phyloP scores from a whole-genome alignment of 441 rosid genomes.

The Jatropha multifida region DNA sequence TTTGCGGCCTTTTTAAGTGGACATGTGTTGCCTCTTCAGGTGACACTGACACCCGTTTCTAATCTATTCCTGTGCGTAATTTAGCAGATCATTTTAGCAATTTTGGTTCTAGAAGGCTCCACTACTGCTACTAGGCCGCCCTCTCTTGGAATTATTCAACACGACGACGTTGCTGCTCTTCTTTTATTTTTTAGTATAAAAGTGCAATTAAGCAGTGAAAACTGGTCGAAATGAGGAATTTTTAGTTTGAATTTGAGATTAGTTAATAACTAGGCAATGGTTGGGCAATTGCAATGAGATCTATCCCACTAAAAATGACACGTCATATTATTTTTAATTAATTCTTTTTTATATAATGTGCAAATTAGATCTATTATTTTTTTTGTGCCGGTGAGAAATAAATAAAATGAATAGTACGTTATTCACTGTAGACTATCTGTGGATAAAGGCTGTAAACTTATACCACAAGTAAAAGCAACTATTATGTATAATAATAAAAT shows the following conservation, averaged over 20 bases:
- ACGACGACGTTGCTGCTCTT: not conserved
- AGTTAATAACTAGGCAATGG: not conserved
- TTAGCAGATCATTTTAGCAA: not conserved
- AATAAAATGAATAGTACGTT: no score
- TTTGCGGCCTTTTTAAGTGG: slow-evolving; percentile 25
- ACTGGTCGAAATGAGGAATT: not conserved
- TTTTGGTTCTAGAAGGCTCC: not conserved
- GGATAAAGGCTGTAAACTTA: no score
- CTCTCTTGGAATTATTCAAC: not conserved
- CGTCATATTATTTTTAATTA: not conserved
- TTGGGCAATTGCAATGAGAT: not conserved
- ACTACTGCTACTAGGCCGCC: not conserved
- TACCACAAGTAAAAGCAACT: no score
- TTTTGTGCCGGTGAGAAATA: no score
- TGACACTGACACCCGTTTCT: slow-evolving; percentile 23
- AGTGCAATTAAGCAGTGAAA: not conserved
- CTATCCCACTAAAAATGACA: not conserved
- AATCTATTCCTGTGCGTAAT: not conserved
- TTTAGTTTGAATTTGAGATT: not conserved
- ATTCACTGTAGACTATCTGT: no score
- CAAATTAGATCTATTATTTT: no score
- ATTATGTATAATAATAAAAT: no score
- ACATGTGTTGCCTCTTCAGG: slow-evolving; percentile 25
- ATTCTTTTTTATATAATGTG: no score
- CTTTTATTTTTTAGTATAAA: not conserved